A percentile compares a stretch with the other conserved stretches of the same genome.
These are phyloP conservation scores for Polyplosphaeria fusca DNA, from an alignment of 495 filamentous ascomycete genomes.

Conservation along the genomic window DNA sequence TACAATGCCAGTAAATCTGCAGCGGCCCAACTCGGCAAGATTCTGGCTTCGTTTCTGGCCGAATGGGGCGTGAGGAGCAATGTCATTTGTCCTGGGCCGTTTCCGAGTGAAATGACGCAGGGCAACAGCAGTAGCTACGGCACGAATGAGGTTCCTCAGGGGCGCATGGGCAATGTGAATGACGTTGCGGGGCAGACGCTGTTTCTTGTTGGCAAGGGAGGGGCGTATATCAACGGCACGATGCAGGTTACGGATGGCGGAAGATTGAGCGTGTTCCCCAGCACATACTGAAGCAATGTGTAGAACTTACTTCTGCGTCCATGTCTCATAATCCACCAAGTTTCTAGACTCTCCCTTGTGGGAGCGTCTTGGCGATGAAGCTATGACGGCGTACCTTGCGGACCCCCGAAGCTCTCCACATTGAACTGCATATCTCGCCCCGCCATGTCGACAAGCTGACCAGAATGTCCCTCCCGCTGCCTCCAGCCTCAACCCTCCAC, in stretches of 20 bases:
- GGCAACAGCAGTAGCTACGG: slow-evolving; percentile 45
- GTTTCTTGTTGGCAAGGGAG: slow-evolving; percentile 60
- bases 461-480: slow-evolving; percentile 37
- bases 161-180: slow-evolving; percentile 51
- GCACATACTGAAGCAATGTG: slow-evolving; percentile 43
- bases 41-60: slow-evolving; percentile 36
- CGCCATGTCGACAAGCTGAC: too few relatives aligned
- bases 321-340: too few relatives aligned
- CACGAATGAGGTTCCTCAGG: slow-evolving; percentile 50
- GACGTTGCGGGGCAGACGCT: slow-evolving; percentile 63
- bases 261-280: slow-evolving; percentile 48
- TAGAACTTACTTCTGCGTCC: too few relatives aligned
- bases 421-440: too few relatives aligned
- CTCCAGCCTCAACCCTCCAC: slow-evolving; percentile 58
- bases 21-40: slow-evolving; percentile 40
- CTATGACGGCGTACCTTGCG: too few relatives aligned
- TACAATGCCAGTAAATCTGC: slow-evolving; percentile 40
- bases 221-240: slow-evolving; percentile 58
- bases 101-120: slow-evolving; percentile 61
- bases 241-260: slow-evolving; percentile 60
- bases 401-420: too few relatives aligned
- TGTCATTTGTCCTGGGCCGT: slow-evolving; percentile 44
- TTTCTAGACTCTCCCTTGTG: too few relatives aligned
- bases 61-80: slow-evolving; percentile 40
- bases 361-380: too few relatives aligned